Percentiles rank a stretch among this genome's conserved stretches.
Conservation (phyloP, 2,329 filamentous ascomycete species). For the Bipolaris bicolor region DNA sequence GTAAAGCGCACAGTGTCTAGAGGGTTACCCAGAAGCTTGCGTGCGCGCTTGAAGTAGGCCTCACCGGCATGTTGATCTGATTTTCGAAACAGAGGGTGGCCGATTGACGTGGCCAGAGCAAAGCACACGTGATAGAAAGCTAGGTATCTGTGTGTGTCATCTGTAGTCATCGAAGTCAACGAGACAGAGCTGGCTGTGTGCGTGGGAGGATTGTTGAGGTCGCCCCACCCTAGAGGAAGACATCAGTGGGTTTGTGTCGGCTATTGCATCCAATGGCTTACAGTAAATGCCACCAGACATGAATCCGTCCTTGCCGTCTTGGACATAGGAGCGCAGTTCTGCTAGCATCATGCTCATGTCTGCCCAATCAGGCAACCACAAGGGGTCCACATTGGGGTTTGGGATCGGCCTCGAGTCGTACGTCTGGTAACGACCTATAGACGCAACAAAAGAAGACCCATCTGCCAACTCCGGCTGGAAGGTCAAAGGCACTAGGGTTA, state of each 20-base stretch:
- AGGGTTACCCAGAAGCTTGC: slow-evolving; percentile 34
- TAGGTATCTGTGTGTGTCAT: slow-evolving; percentile 26
- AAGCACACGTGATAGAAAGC: slow-evolving; percentile 38
- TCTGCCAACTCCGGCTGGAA: slow-evolving; percentile 24
- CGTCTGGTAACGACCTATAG: slow-evolving; percentile 36
- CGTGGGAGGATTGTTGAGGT: slow-evolving; percentile 24
- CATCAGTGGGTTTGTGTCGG: neutral
- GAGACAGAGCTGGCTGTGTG: slow-evolving; percentile 18
- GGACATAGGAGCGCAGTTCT: slow-evolving; percentile 30
- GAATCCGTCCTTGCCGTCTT: slow-evolving; percentile 33
- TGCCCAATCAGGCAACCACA: slow-evolving; percentile 31
- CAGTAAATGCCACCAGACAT: slow-evolving; percentile 33
- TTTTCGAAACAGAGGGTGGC: slow-evolving; percentile 18
- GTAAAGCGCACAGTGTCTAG: slow-evolving; percentile 35
- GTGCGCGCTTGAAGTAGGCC: slow-evolving; percentile 35
- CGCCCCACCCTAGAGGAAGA: slow-evolving; percentile 27
- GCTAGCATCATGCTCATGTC: slow-evolving; percentile 32
- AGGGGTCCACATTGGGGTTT: slow-evolving; percentile 32
- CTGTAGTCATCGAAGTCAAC: slow-evolving; percentile 23
- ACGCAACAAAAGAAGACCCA: slow-evolving; percentile 28
- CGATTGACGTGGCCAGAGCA: slow-evolving; percentile 29
- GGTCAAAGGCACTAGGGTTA: slow-evolving; percentile 27
- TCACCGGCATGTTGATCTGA: slow-evolving; percentile 29
- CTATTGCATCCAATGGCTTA: slow-evolving; percentile 3
- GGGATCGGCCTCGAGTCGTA: slow-evolving; percentile 37